Conservation (phyloP, 1,284 basidiomycete genomes). For the Malassezia restricta region DNA sequence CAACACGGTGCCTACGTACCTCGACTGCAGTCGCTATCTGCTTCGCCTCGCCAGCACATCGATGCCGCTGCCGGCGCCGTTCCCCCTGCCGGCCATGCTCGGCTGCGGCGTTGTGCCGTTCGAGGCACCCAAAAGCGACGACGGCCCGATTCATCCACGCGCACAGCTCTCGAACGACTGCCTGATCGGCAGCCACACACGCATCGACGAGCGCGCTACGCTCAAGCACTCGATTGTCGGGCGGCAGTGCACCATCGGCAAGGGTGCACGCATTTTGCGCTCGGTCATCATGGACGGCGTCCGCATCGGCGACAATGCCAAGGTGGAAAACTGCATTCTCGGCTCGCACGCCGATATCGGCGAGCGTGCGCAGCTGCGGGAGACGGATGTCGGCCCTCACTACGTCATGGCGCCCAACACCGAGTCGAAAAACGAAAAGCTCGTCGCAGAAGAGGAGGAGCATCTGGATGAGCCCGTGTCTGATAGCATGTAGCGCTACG, state of each 20-base stretch:
- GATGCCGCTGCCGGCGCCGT: constrained; percentile 6
- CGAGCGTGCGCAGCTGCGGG: constrained; percentile 62
- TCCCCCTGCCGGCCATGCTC: constrained; percentile 47
- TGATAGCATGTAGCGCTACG: not conserved
- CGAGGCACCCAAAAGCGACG: constrained; percentile 1
- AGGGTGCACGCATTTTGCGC: constrained; percentile 69
- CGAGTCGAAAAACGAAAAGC: constrained; percentile 35
- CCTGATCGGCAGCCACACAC: constrained; percentile 66
- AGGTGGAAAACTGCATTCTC: constrained; percentile 76
- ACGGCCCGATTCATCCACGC: constrained; percentile 54
- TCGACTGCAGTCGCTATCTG: constrained; percentile 64
- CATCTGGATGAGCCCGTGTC: not conserved
- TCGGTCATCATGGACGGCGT: constrained; percentile 83
- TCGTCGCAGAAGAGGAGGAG: constrained; percentile 16
- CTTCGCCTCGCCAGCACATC: constrained; percentile 11
- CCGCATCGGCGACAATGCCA: constrained; percentile 71
- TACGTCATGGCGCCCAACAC: constrained; percentile 56
- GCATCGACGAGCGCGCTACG: constrained; percentile 67
- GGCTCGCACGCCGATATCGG: constrained; percentile 71
- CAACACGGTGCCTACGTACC: constrained; percentile 68
- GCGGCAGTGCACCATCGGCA: constrained; percentile 74
- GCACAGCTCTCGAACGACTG: constrained; percentile 77
- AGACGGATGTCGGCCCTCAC: constrained; percentile 76
- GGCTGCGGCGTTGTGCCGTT: constrained; percentile 6
- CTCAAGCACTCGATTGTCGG: constrained; percentile 83